Conservation (phyloP, 331 rosid genomes). For the Prunus yedoensis region DNA sequence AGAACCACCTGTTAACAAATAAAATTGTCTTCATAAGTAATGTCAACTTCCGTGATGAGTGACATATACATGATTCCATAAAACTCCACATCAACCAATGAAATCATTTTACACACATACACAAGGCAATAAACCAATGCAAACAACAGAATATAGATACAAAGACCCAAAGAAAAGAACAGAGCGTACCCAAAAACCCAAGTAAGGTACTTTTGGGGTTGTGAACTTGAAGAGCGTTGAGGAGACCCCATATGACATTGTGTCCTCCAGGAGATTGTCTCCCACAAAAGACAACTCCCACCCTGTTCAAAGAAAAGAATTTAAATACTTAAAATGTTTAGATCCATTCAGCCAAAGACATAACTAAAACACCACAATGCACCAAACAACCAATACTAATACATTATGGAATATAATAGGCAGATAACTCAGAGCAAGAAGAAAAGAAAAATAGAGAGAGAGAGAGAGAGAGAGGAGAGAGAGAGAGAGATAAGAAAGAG, state of each 20-base stretch:
- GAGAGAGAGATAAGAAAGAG: no score
- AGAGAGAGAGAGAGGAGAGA: no score
- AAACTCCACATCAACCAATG: neutral
- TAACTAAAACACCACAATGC: neutral
- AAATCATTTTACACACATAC: neutral
- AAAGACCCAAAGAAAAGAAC: neutral
- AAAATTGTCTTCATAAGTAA: constrained; percentile 18
- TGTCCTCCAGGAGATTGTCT: constrained; percentile 99
- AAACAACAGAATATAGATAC: neutral
- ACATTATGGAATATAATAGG: no score
- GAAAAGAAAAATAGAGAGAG: no score
- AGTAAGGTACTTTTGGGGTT: constrained; percentile 66
- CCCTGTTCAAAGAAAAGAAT: constrained; percentile 43
- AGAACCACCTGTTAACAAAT: constrained; percentile 74
- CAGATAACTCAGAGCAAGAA: no score
- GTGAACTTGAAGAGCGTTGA: constrained; percentile 74
- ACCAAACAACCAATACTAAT: neutral
- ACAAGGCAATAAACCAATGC: neutral
- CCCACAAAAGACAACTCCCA: constrained; percentile 91
- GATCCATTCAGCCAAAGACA: neutral
- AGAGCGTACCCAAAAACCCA: constrained; percentile 80
- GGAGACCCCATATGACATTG: constrained; percentile 95
- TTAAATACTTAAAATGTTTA: neutral
- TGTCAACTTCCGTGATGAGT: neutral
- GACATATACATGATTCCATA: neutral